Percentiles rank a stretch among this genome's conserved stretches.
These are phyloP conservation scores for Ceratobasidium sp. DNA, from an alignment of 1,284 basidiomycete genomes.

Conservation along the genomic window DNA sequence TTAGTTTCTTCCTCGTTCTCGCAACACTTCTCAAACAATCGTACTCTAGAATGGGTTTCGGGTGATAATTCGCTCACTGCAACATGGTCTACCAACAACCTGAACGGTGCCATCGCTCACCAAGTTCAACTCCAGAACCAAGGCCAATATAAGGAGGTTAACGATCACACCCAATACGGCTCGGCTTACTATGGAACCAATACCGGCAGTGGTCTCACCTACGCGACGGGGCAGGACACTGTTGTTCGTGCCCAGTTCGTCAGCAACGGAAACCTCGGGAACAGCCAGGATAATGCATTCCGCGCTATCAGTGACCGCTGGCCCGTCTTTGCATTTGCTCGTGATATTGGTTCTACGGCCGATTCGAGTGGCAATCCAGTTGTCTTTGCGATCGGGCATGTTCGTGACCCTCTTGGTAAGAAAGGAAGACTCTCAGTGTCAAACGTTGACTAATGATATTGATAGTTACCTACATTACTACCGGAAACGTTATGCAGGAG, in stretches of 20 bases:
- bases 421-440: too few species aligned
- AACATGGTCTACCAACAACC: constrained; percentile 67
- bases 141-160: constrained; percentile 64
- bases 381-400: constrained; percentile 69
- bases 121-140: constrained; percentile 69
- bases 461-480: constrained; percentile 65
- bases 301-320: constrained; percentile 71
- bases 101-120: constrained; percentile 64
- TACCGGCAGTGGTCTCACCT: constrained; percentile 70
- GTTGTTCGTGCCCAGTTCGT: constrained; percentile 71
- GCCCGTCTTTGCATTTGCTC: constrained; percentile 75
- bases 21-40: constrained; percentile 57
- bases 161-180: constrained; percentile 76
- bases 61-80: constrained; percentile 64
- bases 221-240: constrained; percentile 71
- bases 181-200: constrained; percentile 70
- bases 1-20: constrained; percentile 48
- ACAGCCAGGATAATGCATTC: constrained; percentile 70
- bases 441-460: too few species aligned
- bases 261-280: constrained; percentile 66
- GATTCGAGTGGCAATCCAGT: constrained; percentile 56
- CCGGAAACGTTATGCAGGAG: constrained; percentile 62
- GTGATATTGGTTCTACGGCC: constrained; percentile 62
- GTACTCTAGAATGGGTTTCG: constrained; percentile 68
- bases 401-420: constrained; percentile 74